Conservation (phyloP, 768 basidiomycete species). For the Hygrophoropsis aurantiaca region DNA sequence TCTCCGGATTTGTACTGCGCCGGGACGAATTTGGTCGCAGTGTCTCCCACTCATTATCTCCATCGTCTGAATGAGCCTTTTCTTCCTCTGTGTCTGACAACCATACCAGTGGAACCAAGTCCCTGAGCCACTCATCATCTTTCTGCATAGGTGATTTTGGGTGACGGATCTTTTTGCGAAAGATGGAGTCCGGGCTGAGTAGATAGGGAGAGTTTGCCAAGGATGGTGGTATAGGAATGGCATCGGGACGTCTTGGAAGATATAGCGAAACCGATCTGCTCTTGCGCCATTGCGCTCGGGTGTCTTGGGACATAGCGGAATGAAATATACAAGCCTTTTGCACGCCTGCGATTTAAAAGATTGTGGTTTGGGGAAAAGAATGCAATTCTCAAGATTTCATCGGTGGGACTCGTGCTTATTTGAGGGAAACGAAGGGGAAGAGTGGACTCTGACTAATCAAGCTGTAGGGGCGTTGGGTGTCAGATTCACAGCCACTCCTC, state of each 20-base stretch:
- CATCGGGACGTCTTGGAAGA: slow-evolving; percentile 24
- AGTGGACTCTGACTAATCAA: background rate
- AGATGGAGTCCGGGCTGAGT: slow-evolving; percentile 48
- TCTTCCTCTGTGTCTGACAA: background rate
- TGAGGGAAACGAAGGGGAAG: background rate
- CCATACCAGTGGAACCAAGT: slow-evolving; percentile 49
- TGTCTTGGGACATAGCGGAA: no score
- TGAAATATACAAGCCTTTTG: background rate
- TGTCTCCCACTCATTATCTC: no score
- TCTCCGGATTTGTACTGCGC: no score
- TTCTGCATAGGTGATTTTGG: slow-evolving; percentile 44
- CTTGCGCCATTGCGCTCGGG: background rate
- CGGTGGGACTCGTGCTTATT: background rate
- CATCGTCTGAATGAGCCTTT: background rate
- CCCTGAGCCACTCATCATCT: slow-evolving; percentile 63
- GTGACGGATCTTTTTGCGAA: slow-evolving; percentile 36
- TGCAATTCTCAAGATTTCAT: background rate
- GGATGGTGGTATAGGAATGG: slow-evolving; percentile 58
- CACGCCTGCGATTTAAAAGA: no score
- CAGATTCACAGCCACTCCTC: no score
- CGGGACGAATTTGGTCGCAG: slow-evolving; percentile 10
- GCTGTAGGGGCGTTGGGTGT: no score
- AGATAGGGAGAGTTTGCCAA: slow-evolving; percentile 57
- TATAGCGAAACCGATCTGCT: slow-evolving; percentile 20
- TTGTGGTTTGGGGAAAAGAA: background rate